A percentile compares a stretch with the other conserved stretches of the same genome.
phyloP scores from a whole-genome alignment of 1,284 basidiomycete genomes.

The Pseudozyma sp. region DNA sequence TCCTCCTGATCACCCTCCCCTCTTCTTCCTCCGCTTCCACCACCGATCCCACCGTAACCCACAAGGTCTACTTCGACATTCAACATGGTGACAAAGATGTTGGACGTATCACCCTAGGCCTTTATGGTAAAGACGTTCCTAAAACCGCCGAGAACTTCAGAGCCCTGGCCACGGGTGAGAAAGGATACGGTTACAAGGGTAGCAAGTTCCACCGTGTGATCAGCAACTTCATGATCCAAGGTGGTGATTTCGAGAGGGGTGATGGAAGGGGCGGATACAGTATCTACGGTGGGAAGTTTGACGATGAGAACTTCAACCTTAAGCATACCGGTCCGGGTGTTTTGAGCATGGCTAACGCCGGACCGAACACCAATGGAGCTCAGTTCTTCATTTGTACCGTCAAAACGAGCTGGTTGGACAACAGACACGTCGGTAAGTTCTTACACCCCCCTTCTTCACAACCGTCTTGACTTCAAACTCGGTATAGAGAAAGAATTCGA shows the following conservation, averaged over 20 bases:
- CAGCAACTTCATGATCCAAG: conserved; percentile 75
- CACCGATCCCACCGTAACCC: conserved; percentile 47
- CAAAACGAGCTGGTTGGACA: conserved; percentile 64
- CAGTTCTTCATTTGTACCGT: conserved; percentile 68
- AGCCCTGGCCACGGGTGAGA: conserved; percentile 71
- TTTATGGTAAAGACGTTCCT: conserved; percentile 65
- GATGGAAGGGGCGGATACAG: conserved; percentile 67
- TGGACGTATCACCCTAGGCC: conserved; percentile 61
- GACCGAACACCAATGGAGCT: conserved; percentile 71
- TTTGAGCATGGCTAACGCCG: conserved; percentile 62
- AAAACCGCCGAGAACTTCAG: conserved; percentile 67
- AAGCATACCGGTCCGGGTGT: conserved; percentile 63
- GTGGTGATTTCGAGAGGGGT: conserved; percentile 67
- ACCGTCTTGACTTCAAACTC: neutral
- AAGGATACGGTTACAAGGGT: conserved; percentile 80
- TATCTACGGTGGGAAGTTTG: conserved; percentile 63
- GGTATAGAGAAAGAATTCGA: neutral
- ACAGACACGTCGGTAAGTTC: conserved; percentile 56
- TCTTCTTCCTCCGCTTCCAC: conserved; percentile 65
- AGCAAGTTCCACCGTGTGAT: conserved; percentile 76
- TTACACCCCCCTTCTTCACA: conserved; percentile 66
- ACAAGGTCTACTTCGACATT: conserved; percentile 67
- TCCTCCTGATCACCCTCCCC: neutral
- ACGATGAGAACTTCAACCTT: conserved; percentile 63
- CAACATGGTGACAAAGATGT: conserved; percentile 61